A percentile compares a stretch with the other conserved stretches of the same genome.
Evolutionary conservation across 768 basidiomycete species (phyloP).

Genomic region (Phylloporus scabripes): DNA sequence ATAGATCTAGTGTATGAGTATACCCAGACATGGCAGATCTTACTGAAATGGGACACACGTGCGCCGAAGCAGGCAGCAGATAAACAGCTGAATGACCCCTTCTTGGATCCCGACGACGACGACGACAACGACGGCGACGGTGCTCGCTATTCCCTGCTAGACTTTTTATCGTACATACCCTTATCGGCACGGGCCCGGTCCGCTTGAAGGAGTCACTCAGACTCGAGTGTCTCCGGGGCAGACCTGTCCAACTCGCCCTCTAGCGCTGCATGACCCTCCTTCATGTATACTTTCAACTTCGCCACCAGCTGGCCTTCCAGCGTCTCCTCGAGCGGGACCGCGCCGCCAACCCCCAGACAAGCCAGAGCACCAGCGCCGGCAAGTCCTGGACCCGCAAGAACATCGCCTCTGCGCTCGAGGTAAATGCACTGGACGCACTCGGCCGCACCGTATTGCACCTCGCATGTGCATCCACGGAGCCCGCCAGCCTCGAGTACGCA

Average conservation of each 20-base stretch:
- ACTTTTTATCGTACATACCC: neutral
- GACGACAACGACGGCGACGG: neutral
- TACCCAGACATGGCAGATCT: neutral
- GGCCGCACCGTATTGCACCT: slow-evolving; percentile 81
- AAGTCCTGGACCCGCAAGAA: slow-evolving; percentile 55
- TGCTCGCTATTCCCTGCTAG: neutral
- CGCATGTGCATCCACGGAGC: slow-evolving; percentile 60
- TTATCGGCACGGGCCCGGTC: slow-evolving; percentile 18
- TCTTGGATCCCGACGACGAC: neutral
- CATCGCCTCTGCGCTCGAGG: slow-evolving; percentile 39
- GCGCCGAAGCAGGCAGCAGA: slow-evolving; percentile 1
- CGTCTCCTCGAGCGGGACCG: slow-evolving; percentile 55
- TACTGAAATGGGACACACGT: slow-evolving; percentile 14
- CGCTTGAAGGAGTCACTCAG: slow-evolving; percentile 19
- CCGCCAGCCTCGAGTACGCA: slow-evolving; percentile 68
- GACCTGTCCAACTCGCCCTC: slow-evolving; percentile 12
- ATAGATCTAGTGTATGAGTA: slow-evolving; percentile 8
- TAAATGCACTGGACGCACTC: slow-evolving; percentile 67
- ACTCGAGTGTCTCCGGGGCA: slow-evolving; percentile 21
- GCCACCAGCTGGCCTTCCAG: slow-evolving; percentile 72
- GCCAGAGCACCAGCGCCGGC: slow-evolving; percentile 43
- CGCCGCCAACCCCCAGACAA: slow-evolving; percentile 22
- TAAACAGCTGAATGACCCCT: neutral
- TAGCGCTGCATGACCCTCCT: slow-evolving; percentile 65
- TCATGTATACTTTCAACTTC: slow-evolving; percentile 68